Evolutionary conservation across 768 basidiomycete genomes (phyloP).

Genomic region (Macrolepiota dolichaula): DNA sequence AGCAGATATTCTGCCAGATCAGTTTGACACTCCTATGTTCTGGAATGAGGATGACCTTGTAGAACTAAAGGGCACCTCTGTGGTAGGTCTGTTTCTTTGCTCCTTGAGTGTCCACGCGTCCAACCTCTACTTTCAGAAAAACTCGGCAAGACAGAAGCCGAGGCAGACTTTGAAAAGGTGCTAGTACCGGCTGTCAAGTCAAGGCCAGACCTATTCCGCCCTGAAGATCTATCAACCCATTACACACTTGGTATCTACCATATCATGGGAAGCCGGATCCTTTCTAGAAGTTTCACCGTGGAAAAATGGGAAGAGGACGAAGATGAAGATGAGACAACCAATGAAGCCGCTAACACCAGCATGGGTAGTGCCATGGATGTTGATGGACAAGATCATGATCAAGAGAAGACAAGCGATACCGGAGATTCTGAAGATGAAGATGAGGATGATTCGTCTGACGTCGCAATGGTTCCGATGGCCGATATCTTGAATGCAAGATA

Average conservation of each 20-base stretch:
- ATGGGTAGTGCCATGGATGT: constrained; percentile 40
- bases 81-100: constrained; percentile 62
- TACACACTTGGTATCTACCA: constrained; percentile 81
- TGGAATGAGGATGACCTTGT: constrained; percentile 74
- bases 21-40: constrained; percentile 93
- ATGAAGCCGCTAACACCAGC: constrained; percentile 28
- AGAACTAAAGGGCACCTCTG: constrained; percentile 79
- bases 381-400: constrained; percentile 24
- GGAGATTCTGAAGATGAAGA: constrained; percentile 45
- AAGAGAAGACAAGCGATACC: constrained; percentile 33
- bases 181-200: constrained; percentile 62
- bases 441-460: constrained; percentile 53
- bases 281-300: constrained; percentile 90
- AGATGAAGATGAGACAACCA: constrained; percentile 24
- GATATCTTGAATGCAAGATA: constrained; percentile 93
- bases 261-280: constrained; percentile 85
- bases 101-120: not conserved
- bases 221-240: constrained; percentile 34
- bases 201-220: constrained; percentile 75
- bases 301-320: constrained; percentile 49
- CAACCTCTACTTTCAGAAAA: constrained; percentile 56
- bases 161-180: constrained; percentile 63
- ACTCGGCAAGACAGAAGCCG: constrained; percentile 81
- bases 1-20: constrained; percentile 60
- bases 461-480: constrained; percentile 94